These are phyloP conservation scores for Xylariaceae sp. DNA, from an alignment of 2,329 filamentous ascomycete species.

Conservation along the genomic window DNA sequence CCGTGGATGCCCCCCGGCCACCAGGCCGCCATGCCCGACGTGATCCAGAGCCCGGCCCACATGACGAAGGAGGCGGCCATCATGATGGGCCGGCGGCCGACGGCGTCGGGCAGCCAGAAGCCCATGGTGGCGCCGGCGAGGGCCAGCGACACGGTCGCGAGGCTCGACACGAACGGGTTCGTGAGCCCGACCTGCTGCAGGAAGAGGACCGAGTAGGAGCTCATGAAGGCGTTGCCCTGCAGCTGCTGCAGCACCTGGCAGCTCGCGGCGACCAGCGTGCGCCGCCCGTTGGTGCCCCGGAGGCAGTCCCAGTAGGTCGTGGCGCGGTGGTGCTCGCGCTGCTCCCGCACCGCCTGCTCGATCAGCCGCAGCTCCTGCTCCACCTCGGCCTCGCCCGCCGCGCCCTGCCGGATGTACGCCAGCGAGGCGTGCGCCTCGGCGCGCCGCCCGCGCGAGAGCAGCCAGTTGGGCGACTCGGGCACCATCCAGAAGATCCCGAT, in stretches of 20 bases:
- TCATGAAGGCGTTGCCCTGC: slow-evolving; percentile 14
- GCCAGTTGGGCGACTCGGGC: not conserved
- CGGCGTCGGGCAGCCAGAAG: not conserved
- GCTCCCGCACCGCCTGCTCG: slow-evolving; percentile 6
- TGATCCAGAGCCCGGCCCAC: not conserved
- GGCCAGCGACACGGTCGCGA: not conserved
- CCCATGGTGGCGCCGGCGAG: not conserved
- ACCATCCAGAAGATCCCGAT: not conserved
- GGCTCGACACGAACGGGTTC: not conserved
- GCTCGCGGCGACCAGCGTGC: slow-evolving; percentile 10
- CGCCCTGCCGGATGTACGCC: slow-evolving; percentile 5
- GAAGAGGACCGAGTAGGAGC: slow-evolving; percentile 16
- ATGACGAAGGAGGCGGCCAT: not conserved
- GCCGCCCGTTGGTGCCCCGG: slow-evolving; percentile 11
- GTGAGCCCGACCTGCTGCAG: slow-evolving; percentile 12
- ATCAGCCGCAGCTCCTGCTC: slow-evolving; percentile 9
- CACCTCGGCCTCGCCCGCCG: slow-evolving; percentile 5
- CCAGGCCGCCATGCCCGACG: not conserved
- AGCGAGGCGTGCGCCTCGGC: slow-evolving; percentile 10
- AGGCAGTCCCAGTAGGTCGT: slow-evolving; percentile 11
- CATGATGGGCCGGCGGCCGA: not conserved
- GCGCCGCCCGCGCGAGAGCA: not conserved
- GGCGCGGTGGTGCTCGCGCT: slow-evolving; percentile 8
- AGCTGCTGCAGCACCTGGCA: slow-evolving; percentile 14
- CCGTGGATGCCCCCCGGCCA: not conserved